Evolutionary conservation across 2,329 filamentous ascomycete species (phyloP), one percentile per base, ranked within the genome.

Genomic region (Beauveria brongniartii): DNA sequence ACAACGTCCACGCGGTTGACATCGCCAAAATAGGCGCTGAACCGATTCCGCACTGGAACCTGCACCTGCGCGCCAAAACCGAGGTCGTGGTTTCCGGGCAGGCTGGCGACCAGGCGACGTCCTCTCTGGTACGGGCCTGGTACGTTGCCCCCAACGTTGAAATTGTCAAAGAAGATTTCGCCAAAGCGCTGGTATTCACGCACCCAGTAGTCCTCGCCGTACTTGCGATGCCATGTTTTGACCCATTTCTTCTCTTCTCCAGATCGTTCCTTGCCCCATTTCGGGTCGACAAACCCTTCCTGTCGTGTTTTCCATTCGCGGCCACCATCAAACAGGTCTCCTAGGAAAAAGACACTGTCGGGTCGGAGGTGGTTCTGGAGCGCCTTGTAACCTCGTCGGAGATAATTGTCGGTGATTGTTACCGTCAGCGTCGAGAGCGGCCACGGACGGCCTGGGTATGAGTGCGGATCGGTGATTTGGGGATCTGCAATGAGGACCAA

Each of bases 51-150:
- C 40, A 96, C 91, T 0, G 89, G 80, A 9, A 88, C 71, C 70
- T 96, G 91, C 53, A 99, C 87, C 50, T 92, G 89, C 24, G 86
- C 86, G 3, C 91, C 93, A 69, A 97, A 96, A 0, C 94, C 94
- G 46, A 97, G 74, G 71, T 99, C 94, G 71, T 99, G 94, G 69
- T 99, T 99, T 2, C 94, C 94, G 0, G 94, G 94, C 61, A 99
- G 71, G 69, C 89, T 93, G 20, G 90, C 85, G 58, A 97, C 88
- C 58, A 97, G 78, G 74, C 89, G 92, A 61, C 90, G 82, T 5
- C 89, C 87, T 34, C 84, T 80, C 65, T 87, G 84, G 62, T 86
- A 85, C 1, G 79, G 73, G 0, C 81, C 78, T 0, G 86, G 78
- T 6, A 75, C 75, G 48, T 78, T 70, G 55, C 85, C 82, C 1